Percentiles rank a stretch among this genome's conserved stretches.
Evolutionary conservation across 1,284 basidiomycete species (phyloP).

Genomic region (Gastroboletus turbinatus): DNA sequence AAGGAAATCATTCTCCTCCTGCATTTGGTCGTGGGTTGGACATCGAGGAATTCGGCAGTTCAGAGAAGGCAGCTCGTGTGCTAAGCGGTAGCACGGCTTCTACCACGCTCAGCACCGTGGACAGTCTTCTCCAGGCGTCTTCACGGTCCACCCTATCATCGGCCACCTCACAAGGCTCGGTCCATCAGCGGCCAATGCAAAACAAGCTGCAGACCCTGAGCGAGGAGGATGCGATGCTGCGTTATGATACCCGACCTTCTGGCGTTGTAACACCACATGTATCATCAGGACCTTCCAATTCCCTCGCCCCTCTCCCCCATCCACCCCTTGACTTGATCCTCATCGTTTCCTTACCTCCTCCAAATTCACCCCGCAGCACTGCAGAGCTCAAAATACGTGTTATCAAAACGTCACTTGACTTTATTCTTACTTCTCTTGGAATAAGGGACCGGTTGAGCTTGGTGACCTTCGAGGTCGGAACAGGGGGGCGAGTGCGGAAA

Average conservation of each 20-base stretch:
- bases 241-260: conserved; percentile 49
- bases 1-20: conserved; percentile 33
- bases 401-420: conserved; percentile 83
- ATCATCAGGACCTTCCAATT: conserved; percentile 75
- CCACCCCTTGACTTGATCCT: conserved; percentile 90
- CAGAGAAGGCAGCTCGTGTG: conserved; percentile 72
- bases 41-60: conserved; percentile 76
- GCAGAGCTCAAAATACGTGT: conserved; percentile 83
- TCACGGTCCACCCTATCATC: conserved; percentile 67
- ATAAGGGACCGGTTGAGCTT: conserved; percentile 79
- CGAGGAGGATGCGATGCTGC: conserved; percentile 64
- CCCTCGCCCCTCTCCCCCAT: conserved; percentile 76
- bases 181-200: conserved; percentile 36
- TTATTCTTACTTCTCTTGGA: conserved; percentile 74
- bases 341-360: conserved; percentile 83
- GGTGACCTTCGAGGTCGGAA: conserved; percentile 87
- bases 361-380: conserved; percentile 69
- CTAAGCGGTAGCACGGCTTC: conserved; percentile 69
- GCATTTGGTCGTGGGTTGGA: conserved; percentile 45
- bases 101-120: conserved; percentile 65
- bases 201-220: conserved; percentile 64
- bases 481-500: conserved; percentile 76
- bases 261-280: conserved; percentile 71
- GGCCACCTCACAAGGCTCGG: conserved; percentile 65
- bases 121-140: conserved; percentile 68